Evolutionary conservation across 1,284 basidiomycete genomes (phyloP), one percentile per base, ranked within the genome.

Genomic region (Rhodotorula sp.): DNA sequence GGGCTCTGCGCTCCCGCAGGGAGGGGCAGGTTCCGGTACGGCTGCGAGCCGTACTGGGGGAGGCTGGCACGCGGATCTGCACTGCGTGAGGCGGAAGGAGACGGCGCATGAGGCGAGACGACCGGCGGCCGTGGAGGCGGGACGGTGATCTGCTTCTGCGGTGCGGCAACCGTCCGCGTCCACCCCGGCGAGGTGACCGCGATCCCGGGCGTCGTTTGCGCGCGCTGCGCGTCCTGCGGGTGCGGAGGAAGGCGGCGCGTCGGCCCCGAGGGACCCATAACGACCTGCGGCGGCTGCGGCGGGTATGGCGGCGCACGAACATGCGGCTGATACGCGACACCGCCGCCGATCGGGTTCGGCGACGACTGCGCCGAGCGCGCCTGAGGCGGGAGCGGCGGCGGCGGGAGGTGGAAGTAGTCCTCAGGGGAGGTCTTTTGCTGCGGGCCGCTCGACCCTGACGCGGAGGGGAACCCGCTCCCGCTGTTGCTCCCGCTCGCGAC

Each of bases 11-110:
- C 48, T 19, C 27, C 13, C 3, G 59, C 50, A 1, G 67, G 66
- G 8, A 69, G 60, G 5, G 70, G 64, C 22, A 74, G 61, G 59
- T 70, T 72, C 46, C 69, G 64, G 66, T 67, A 70, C 21, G 66
- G 68, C 54, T 67, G 65, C 39, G 54, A 58, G 41, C 34, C 63
- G 69, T 75, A 72, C n/a, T 75, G 74, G n/a, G 67, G 67, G 10
- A 69, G 61, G 22, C 17, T 57, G 9, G 59, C 32, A 3, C 69
- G 65, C 32, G 74, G 69, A n/a, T 73, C 70, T 17, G 57, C 55
- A 0, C 57, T 61, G 10, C 65, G 58, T 4, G 64, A 48, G 21
- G 70, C 9, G 10, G 44, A 29, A 3, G 66, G 46, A 4, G 41
- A 44, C 7, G 44, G 21, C 6, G 12, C 19, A 9, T 32, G 19